Base-by-base conservation (phyloP, 2,329 filamentous ascomycete genomes). In the Cercospora beticola region DNA sequence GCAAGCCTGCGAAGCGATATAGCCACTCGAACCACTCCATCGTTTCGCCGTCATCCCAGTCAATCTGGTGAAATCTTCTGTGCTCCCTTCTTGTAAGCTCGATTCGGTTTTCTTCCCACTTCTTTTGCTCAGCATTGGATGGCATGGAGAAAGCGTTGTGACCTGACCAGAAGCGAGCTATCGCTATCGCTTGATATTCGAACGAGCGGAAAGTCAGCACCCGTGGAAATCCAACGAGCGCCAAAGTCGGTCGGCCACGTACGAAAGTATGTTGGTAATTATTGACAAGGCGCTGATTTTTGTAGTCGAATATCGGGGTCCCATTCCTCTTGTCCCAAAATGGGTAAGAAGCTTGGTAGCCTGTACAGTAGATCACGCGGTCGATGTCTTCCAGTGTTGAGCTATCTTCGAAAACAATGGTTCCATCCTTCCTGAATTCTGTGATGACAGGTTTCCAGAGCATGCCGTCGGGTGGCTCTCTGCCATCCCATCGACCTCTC, bases 221-320 rank as follows among this genome's bases (percentile, higher is more conserved):
- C 0, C 85, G 81, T 1, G 85, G 85, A 5, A 87, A 73, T 0
- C 86, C 86, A 0, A 88, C 81, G 10, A 87, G 77, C 0, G 80
- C 86, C 0, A 89, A 76, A 0, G 82, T 85, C 0, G 81, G 75
- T 49, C 82, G 82, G 23, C 83, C 80, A 1, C 79, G 81, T 61
- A 86, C 81, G 74, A 87, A 87, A 0, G 84, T 86, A 72, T 88
- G 86, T 76, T 80, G 81, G 71, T 86, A 88, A 2, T 71, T 81
- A 0, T 81, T 80, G 0, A 80, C 66, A 1, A 88, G 74, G 21
- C 81, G 83, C 30, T 82, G 81, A 0, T 75, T 67, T 1, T 75
- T 68, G 71, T 88, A 87, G 73, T 87, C 83, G 73, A 79, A 88
- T 1, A 89, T 70, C 0, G 78, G 73, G 0, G 74, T 65, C 0